A percentile compares a stretch with the other conserved stretches of the same genome.
These are phyloP conservation scores for Arctium lappa DNA, from an alignment of 129 eudicot species.

Conservation along the genomic window DNA sequence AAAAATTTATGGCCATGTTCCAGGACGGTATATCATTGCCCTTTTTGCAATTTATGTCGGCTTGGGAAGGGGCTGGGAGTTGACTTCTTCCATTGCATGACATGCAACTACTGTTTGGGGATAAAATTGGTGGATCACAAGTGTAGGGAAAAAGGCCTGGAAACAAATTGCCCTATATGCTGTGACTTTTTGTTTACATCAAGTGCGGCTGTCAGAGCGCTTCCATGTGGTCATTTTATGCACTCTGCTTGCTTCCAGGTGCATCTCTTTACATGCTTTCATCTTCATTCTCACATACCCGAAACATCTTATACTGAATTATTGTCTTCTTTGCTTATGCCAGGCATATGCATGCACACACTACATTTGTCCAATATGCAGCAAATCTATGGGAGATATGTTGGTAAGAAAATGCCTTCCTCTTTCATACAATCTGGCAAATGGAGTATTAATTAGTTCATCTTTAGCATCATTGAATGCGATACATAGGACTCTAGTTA, in stretches of 20 bases:
- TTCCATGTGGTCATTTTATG: constrained; percentile 99
- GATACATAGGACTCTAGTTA: not conserved
- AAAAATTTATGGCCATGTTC: not conserved
- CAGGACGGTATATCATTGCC: constrained; percentile 97
- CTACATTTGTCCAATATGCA: constrained; percentile 92
- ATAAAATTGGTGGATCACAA: constrained; percentile 86
- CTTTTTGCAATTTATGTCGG: constrained; percentile 94
- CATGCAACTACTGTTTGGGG: constrained; percentile 91
- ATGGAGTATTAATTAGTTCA: not conserved
- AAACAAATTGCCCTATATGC: constrained; percentile 96
- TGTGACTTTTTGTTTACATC: constrained; percentile 96
- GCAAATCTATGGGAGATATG: constrained; percentile 99
- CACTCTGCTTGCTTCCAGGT: constrained; percentile 99
- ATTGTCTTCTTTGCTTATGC: constrained; percentile 8
- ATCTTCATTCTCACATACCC: not conserved
- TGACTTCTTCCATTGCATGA: constrained; percentile 97
- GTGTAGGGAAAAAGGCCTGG: constrained; percentile 95
- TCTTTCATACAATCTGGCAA: not conserved
- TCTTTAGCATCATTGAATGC: not conserved
- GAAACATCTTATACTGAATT: not conserved
- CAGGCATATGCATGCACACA: constrained; percentile 91
- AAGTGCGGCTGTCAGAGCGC: constrained; percentile 83
- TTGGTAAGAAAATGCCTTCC: constrained; percentile 59
- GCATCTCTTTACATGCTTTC: constrained; percentile 3
- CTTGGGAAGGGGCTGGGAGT: constrained; percentile 90